These are phyloP conservation scores for Boletus rubescentipes DNA, from an alignment of 768 basidiomycete genomes.

Conservation along the genomic window DNA sequence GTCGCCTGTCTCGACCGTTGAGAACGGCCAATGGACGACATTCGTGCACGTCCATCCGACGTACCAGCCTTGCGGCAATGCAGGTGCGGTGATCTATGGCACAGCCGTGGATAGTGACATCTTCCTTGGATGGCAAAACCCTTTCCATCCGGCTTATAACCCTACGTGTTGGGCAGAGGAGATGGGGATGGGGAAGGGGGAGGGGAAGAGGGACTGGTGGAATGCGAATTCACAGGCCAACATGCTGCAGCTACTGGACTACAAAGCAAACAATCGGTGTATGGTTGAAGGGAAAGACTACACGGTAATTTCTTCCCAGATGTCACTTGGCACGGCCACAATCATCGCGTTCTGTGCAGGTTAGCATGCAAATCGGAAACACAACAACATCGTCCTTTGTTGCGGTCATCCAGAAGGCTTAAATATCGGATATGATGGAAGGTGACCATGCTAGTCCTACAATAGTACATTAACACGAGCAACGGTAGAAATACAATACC, in stretches of 20 bases:
- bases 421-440: not conserved
- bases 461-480: no score
- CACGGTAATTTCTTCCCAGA: not conserved
- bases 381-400: not conserved
- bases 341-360: not conserved
- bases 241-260: not conserved
- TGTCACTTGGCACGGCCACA: not conserved
- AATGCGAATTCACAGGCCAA: no score
- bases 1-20: not conserved
- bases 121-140: not conserved
- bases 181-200: no score
- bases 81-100: not conserved
- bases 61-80: not conserved
- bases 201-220: not conserved
- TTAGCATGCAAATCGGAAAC: not conserved
- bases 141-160: not conserved
- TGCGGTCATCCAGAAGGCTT: not conserved
- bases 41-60: not conserved
- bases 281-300: not conserved
- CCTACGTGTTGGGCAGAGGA: not conserved
- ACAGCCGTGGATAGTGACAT: not conserved
- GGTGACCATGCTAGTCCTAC: not conserved
- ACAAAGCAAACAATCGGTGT: not conserved
- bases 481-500: not conserved
- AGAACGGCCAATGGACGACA: not conserved